phyloP scores from a whole-genome alignment of 345 rosid genomes.

The Linum trigynum region DNA sequence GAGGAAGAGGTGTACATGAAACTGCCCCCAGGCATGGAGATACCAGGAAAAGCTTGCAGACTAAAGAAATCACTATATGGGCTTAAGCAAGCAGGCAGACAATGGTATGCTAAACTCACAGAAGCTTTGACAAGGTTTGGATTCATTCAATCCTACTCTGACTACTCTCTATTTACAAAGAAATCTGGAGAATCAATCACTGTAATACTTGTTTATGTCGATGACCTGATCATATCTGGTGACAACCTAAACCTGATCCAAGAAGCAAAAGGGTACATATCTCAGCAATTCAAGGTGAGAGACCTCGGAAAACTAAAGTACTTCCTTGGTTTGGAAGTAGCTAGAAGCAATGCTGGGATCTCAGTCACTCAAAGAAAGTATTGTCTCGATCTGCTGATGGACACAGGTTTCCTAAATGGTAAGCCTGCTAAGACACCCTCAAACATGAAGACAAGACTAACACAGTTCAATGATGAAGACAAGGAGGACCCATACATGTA shows the following conservation, averaged over 20 bases:
- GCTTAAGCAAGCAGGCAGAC: neutral
- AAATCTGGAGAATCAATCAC: neutral
- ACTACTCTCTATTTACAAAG: neutral
- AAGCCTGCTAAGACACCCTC: neutral
- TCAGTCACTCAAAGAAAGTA: neutral
- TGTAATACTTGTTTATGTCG: neutral
- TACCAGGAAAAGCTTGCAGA: neutral
- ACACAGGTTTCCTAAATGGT: neutral
- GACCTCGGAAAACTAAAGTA: too few species aligned
- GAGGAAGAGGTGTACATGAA: slow-evolving; percentile 1
- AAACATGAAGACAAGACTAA: too few species aligned
- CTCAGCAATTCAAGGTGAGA: too few species aligned
- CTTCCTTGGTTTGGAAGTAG: neutral
- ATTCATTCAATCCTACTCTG: neutral
- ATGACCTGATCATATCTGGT: neutral
- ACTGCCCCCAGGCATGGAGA: neutral
- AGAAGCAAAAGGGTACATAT: too few species aligned
- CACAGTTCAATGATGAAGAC: too few species aligned
- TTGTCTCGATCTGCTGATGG: neutral
- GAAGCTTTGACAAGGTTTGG: neutral
- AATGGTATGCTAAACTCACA: neutral
- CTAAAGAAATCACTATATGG: slow-evolving; percentile 2
- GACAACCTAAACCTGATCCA: neutral
- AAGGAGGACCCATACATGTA: too few species aligned
- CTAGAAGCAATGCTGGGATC: too few species aligned